Percentiles rank a stretch among this genome's conserved stretches.
phyloP scores from a whole-genome alignment of 148 eudicot species.

The Rhododendron molle region DNA sequence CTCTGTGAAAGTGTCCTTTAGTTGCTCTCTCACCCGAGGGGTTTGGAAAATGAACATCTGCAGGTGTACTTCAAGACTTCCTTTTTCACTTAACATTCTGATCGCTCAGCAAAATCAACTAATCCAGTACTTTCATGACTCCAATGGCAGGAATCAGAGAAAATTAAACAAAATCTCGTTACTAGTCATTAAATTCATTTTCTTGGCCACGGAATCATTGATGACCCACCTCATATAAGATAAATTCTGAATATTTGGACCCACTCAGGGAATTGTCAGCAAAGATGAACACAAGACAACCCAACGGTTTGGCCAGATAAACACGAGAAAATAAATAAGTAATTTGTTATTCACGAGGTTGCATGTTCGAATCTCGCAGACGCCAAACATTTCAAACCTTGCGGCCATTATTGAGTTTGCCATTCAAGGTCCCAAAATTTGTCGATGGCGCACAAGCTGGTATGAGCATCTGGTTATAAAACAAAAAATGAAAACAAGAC shows the following conservation, averaged over 20 bases:
- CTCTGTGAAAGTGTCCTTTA: not conserved
- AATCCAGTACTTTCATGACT: not conserved
- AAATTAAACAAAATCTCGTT: not conserved
- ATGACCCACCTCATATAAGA: not conserved
- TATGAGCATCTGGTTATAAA: too few relatives aligned
- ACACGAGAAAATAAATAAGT: too few relatives aligned
- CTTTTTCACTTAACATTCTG: not conserved
- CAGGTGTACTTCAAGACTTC: not conserved
- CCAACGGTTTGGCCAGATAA: too few relatives aligned
- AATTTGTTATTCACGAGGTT: too few relatives aligned
- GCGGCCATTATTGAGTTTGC: not conserved
- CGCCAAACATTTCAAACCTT: too few relatives aligned
- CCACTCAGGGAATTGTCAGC: not conserved
- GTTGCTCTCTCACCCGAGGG: not conserved
- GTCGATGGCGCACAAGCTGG: too few relatives aligned
- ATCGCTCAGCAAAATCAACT: not conserved
- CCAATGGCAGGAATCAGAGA: not conserved
- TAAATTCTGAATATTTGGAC: not conserved
- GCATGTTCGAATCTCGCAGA: too few relatives aligned
- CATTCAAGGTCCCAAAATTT: not conserved
- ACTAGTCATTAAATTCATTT: not conserved
- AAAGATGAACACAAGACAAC: not conserved
- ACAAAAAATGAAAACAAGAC: too few relatives aligned
- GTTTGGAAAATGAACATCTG: not conserved
- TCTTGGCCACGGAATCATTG: not conserved